Conservation (phyloP, 2,329 filamentous ascomycete genomes). For the Aspergillus transmontanensis region DNA sequence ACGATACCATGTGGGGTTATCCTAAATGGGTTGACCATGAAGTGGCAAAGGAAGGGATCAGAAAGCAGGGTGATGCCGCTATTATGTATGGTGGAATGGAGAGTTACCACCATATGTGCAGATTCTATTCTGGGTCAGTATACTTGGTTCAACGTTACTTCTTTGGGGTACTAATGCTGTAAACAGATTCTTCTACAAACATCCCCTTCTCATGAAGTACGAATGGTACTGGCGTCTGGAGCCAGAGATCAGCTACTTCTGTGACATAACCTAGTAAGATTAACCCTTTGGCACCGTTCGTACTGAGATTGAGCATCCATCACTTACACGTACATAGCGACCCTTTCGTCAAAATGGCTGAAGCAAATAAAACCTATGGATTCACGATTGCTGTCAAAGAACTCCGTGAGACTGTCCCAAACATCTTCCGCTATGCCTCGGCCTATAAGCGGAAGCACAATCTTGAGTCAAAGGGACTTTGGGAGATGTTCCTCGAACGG, state of each 20-base stretch:
- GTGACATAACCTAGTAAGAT: conserved; percentile 93
- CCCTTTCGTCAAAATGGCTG: conserved; percentile 93
- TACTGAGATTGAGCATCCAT: conserved; percentile 6
- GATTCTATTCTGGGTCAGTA: conserved; percentile 93
- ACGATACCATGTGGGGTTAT: conserved; percentile 89
- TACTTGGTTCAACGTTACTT: neutral
- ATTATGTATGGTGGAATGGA: conserved; percentile 99
- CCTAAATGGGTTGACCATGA: conserved; percentile 95
- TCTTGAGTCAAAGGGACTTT: conserved; percentile 84
- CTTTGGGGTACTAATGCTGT: conserved; percentile 20
- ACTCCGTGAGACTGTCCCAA: conserved; percentile 93
- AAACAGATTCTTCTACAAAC: conserved; percentile 89
- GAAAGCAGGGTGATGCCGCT: conserved; percentile 92
- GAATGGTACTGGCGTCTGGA: conserved; percentile 99
- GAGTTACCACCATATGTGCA: conserved; percentile 98
- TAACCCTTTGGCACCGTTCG: conserved; percentile 13
- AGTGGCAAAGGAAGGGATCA: conserved; percentile 92
- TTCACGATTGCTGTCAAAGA: conserved; percentile 99
- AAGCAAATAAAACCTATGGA: conserved; percentile 94
- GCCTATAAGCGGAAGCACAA: conserved; percentile 95
- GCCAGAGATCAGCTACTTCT: conserved; percentile 99
- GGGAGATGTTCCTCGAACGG: conserved; percentile 97
- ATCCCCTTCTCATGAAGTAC: conserved; percentile 91
- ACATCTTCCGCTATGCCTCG: conserved; percentile 98
- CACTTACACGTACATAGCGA: conserved; percentile 62